Evolutionary conservation across 345 rosid species (phyloP).

Genomic region (Lenwebbia sp.): DNA sequence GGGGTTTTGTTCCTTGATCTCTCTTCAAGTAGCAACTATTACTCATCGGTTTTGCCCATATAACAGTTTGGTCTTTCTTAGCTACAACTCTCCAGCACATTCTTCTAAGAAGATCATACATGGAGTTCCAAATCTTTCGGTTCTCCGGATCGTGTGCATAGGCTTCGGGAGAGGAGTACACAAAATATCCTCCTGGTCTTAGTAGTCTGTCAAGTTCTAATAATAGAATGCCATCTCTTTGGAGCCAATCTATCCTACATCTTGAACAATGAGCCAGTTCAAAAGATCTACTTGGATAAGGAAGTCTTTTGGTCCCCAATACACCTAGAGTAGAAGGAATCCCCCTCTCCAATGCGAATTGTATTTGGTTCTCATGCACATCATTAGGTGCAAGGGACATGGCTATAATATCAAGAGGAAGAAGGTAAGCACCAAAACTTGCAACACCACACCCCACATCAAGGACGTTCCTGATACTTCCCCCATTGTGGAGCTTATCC

Average conservation of each 20-base stretch:
- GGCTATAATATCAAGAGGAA: slow-evolving; percentile 66
- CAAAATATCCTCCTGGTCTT: slow-evolving; percentile 97
- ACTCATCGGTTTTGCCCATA: slow-evolving; percentile 81
- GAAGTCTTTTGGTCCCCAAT: slow-evolving; percentile 89
- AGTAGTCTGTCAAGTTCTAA: slow-evolving; percentile 89
- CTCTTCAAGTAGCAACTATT: slow-evolving; percentile 86
- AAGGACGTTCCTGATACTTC: slow-evolving; percentile 75
- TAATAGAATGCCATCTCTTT: slow-evolving; percentile 86
- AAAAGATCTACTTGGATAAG: slow-evolving; percentile 96
- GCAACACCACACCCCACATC: slow-evolving; percentile 99
- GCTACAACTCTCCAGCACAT: slow-evolving; percentile 89
- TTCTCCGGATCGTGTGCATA: slow-evolving; percentile 84
- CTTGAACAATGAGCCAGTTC: slow-evolving; percentile 96
- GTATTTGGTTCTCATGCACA: slow-evolving; percentile 97
- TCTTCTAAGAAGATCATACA: slow-evolving; percentile 66
- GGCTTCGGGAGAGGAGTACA: slow-evolving; percentile 96
- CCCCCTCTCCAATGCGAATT: slow-evolving; percentile 93
- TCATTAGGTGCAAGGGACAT: slow-evolving; percentile 99
- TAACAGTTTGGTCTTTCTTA: slow-evolving; percentile 79
- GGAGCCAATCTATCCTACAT: slow-evolving; percentile 98
- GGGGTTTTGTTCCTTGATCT: slow-evolving; percentile 50
- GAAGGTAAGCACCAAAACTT: slow-evolving; percentile 98
- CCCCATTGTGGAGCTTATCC: slow-evolving; percentile 78
- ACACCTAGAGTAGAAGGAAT: slow-evolving; percentile 94
- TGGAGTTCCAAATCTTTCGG: slow-evolving; percentile 68